Evolutionary conservation across 176 grass and related monocot species (phyloP).

Genomic region (Neostapfia colusana): DNA sequence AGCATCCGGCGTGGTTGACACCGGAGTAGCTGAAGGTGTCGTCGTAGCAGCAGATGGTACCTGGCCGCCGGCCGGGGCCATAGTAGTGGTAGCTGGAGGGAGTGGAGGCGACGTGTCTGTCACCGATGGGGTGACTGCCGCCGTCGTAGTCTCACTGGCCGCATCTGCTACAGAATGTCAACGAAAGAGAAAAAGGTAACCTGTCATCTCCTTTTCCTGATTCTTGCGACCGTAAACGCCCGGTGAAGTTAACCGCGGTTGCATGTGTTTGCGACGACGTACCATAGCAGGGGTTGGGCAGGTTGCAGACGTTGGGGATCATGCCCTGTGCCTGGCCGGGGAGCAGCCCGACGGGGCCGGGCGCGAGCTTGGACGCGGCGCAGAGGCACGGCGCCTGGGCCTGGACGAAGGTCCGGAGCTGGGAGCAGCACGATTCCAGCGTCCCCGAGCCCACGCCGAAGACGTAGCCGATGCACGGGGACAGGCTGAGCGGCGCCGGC

Average conservation of each 20-base stretch:
- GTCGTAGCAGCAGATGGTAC: not conserved
- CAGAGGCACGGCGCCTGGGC: conserved; percentile 76
- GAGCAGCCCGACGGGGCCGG: conserved; percentile 44
- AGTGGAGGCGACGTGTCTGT: not conserved
- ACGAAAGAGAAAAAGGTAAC: not conserved
- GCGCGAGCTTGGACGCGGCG: conserved; percentile 50
- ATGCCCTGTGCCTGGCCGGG: conserved; percentile 70
- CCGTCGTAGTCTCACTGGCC: not conserved
- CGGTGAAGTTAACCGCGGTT: not conserved
- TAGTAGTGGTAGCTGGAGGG: not conserved
- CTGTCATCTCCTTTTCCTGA: not conserved
- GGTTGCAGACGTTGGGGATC: conserved; percentile 79
- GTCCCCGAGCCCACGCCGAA: conserved; percentile 54
- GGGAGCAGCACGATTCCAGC: conserved; percentile 60
- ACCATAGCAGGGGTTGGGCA: conserved; percentile 71
- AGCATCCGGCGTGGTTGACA: not conserved
- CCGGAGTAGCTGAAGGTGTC: conserved; percentile 19
- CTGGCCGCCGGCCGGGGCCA: conserved; percentile 13
- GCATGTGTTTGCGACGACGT: not conserved
- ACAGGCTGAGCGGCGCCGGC: conserved; percentile 48
- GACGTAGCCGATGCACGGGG: conserved; percentile 71
- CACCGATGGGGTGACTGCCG: not conserved
- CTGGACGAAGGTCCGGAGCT: conserved; percentile 47
- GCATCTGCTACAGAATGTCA: conserved; percentile 11
- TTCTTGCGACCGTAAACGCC: not conserved